phyloP scores from a whole-genome alignment of 371 early-diverging fungal species.

The Thermomucor indicae-seudaticae region DNA sequence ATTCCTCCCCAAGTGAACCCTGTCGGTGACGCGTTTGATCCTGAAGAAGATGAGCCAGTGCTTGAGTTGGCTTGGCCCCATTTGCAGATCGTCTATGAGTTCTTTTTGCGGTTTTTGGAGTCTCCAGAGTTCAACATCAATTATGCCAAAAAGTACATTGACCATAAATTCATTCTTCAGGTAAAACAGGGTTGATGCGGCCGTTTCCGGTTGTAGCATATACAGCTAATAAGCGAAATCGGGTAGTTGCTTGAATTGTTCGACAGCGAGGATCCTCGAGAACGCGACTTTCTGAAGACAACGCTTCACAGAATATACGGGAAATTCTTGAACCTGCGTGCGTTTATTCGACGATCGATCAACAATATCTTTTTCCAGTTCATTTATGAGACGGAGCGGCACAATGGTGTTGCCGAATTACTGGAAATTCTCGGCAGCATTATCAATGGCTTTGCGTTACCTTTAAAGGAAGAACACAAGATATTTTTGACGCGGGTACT shows the following conservation, averaged over 20 bases:
- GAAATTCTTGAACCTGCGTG: constrained; percentile 93
- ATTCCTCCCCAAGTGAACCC: constrained; percentile 96
- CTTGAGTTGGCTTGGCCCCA: constrained; percentile 97
- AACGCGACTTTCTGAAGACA: constrained; percentile 96
- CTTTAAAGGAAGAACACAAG: constrained; percentile 97
- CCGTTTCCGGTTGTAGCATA: not conserved
- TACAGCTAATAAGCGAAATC: not conserved
- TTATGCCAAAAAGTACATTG: constrained; percentile 92
- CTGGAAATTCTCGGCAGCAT: constrained; percentile 96
- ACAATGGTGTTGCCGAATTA: constrained; percentile 96
- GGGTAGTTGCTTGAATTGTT: constrained; percentile 89
- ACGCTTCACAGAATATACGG: constrained; percentile 97
- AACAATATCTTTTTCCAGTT: constrained; percentile 97
- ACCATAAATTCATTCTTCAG: constrained; percentile 88
- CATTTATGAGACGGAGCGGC: constrained; percentile 93
- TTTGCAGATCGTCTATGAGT: constrained; percentile 93
- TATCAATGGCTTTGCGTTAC: constrained; percentile 97
- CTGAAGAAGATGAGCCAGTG: constrained; percentile 97
- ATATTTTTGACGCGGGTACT: constrained; percentile 88
- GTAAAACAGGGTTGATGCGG: constrained; percentile 39
- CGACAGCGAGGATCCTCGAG: constrained; percentile 96
- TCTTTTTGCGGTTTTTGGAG: constrained; percentile 94
- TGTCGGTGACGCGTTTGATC: constrained; percentile 94
- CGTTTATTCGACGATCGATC: constrained; percentile 95
- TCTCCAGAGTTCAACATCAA: constrained; percentile 94